A percentile compares a stretch with the other conserved stretches of the same genome.
Conservation (phyloP, 208 protist species). For the Jaenimonas drosophilae region DNA sequence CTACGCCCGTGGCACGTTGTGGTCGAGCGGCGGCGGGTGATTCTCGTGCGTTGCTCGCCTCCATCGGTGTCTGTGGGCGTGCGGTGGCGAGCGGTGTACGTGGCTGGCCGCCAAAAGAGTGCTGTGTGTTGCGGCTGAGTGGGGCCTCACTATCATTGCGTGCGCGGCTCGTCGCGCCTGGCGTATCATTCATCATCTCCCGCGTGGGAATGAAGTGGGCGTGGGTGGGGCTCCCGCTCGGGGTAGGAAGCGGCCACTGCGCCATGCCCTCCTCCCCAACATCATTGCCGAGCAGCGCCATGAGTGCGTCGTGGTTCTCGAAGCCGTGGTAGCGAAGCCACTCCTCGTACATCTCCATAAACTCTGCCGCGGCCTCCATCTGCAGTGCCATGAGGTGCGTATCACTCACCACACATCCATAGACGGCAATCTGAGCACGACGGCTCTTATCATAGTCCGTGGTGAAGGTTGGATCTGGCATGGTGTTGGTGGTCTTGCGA, state of each 20-base stretch:
- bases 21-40: too few species aligned
- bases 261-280: constrained; percentile 18
- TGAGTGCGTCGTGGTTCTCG: constrained; percentile 32
- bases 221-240: constrained; percentile 1
- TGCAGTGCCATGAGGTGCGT: constrained; percentile 58
- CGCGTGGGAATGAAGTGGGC: constrained; percentile 25
- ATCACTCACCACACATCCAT: constrained; percentile 70
- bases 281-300: constrained; percentile 24
- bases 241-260: constrained; percentile 5
- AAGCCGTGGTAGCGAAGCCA: constrained; percentile 61
- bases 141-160: too few species aligned
- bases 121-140: too few species aligned
- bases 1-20: too few species aligned
- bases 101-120: too few species aligned
- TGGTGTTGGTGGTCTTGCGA: constrained; percentile 26
- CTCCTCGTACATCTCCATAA: constrained; percentile 54
- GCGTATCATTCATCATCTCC: constrained; percentile 9
- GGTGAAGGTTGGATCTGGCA: constrained; percentile 27
- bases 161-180: too few species aligned
- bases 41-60: too few species aligned
- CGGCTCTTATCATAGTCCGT: constrained; percentile 36
- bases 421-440: constrained; percentile 50
- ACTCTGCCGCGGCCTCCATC: constrained; percentile 25
- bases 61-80: too few species aligned
- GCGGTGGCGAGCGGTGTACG: too few species aligned